Evolutionary conservation across 345 rosid genomes (phyloP).

Genomic region (Pistacia vera): DNA sequence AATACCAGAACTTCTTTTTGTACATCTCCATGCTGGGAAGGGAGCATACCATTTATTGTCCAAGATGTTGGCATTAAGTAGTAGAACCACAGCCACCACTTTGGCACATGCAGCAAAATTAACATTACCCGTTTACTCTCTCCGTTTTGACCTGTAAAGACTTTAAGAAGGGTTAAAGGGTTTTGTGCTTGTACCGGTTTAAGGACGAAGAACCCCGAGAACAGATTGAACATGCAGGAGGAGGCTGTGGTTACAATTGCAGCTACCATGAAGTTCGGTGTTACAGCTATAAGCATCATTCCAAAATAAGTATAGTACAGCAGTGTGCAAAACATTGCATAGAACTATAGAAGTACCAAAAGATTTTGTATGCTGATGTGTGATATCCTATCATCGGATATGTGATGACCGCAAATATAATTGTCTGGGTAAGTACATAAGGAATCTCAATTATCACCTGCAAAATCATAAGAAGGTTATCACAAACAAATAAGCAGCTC

Average conservation of each 20-base stretch:
- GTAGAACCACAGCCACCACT: neutral
- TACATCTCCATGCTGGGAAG: neutral
- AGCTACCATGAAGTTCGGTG: neutral
- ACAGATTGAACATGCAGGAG: neutral
- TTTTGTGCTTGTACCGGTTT: neutral
- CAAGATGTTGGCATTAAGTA: neutral
- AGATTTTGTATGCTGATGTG: neutral
- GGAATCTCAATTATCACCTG: neutral
- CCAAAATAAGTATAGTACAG: neutral
- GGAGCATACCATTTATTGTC: neutral
- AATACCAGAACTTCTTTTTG: neutral
- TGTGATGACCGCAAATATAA: neutral
- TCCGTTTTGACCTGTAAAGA: too few relatives aligned
- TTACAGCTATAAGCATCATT: neutral
- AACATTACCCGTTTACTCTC: neutral
- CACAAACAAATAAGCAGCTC: neutral
- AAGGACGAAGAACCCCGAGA: neutral
- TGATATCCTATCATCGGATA: neutral
- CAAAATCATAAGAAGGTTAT: neutral
- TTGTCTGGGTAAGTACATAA: neutral
- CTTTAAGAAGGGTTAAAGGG: too few relatives aligned
- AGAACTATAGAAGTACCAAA: slow-evolving; percentile 8
- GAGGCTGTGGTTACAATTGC: neutral
- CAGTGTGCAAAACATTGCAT: neutral
- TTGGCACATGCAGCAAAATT: neutral